These are phyloP conservation scores for Candida maltosa DNA, from an alignment of 805 yeast species.

Conservation along the genomic window DNA sequence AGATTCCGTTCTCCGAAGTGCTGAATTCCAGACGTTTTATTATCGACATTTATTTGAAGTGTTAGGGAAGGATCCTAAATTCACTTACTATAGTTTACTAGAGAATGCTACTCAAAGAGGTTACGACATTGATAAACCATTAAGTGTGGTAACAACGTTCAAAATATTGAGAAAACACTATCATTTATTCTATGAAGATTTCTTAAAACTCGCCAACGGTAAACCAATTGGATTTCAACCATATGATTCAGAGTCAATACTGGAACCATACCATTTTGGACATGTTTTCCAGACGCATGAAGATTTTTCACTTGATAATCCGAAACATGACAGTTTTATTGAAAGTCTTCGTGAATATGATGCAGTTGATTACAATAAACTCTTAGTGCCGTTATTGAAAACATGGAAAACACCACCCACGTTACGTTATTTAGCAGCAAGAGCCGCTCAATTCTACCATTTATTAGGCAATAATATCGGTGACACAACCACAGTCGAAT, in stretches of 20 bases:
- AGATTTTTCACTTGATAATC: background rate
- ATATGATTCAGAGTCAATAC: conserved; percentile 26
- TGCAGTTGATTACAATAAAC: conserved; percentile 5
- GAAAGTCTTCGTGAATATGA: conserved; percentile 13
- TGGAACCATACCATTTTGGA: conserved; percentile 5
- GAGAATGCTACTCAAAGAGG: conserved; percentile 47
- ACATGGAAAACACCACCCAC: conserved; percentile 58
- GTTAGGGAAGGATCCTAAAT: conserved; percentile 18
- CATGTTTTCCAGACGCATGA: conserved; percentile 4
- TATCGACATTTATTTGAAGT: conserved; percentile 49
- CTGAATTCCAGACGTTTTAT: conserved; percentile 59
- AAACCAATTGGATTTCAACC: conserved; percentile 35
- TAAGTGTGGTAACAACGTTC: conserved; percentile 39
- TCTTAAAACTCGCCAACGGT: conserved; percentile 45
- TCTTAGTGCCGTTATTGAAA: conserved; percentile 21
- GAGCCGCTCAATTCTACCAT: conserved; percentile 47
- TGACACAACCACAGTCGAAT: conserved; percentile 49
- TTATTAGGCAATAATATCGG: conserved; percentile 34
- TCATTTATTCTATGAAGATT: conserved; percentile 39
- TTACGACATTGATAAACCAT: conserved; percentile 45
- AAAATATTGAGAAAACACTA: conserved; percentile 35
- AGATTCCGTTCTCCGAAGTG: conserved; percentile 43
- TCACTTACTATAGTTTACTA: conserved; percentile 41
- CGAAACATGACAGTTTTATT: conserved; percentile 6
- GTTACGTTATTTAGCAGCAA: conserved; percentile 50